Conservation (phyloP, 1,284 basidiomycete species). For the Rhizoctonia solani region DNA sequence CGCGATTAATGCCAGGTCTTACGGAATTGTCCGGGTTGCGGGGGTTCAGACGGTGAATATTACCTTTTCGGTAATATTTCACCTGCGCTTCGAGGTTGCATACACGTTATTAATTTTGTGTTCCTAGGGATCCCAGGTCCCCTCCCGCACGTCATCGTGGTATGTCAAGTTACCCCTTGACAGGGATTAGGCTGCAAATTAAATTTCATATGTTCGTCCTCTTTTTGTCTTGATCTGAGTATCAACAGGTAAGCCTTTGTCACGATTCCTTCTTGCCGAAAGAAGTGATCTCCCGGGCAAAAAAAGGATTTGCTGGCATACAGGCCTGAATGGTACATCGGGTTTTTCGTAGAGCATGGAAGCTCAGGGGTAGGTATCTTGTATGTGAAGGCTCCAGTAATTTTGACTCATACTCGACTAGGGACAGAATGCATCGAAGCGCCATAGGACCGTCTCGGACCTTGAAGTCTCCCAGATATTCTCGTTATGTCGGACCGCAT, state of each 20-base stretch:
- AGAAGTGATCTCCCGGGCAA: slow-evolving; percentile 1
- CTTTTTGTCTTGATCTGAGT: neutral
- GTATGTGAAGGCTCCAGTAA: slow-evolving; percentile 26
- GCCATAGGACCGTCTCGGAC: too few relatives aligned
- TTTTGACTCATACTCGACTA: neutral
- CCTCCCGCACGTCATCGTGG: slow-evolving; percentile 11
- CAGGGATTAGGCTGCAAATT: neutral
- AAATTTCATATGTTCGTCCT: neutral
- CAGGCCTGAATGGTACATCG: neutral
- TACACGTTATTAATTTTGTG: neutral
- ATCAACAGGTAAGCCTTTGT: slow-evolving; percentile 27
- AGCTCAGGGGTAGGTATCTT: neutral
- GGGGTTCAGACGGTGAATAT: neutral
- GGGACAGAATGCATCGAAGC: too few relatives aligned
- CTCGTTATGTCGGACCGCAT: too few relatives aligned
- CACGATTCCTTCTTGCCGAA: slow-evolving; percentile 9
- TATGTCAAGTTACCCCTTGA: neutral
- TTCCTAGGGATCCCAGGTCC: neutral
- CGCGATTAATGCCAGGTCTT: slow-evolving; percentile 20
- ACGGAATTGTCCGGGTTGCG: slow-evolving; percentile 7
- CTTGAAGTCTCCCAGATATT: too few relatives aligned
- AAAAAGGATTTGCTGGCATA: neutral
- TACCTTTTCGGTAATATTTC: neutral
- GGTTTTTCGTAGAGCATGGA: neutral
- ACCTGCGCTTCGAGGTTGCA: neutral